Evolutionary conservation across 768 basidiomycete genomes (phyloP), one percentile per base, ranked within the genome.

Genomic region (Krasilnikovozyma curviuscula): DNA sequence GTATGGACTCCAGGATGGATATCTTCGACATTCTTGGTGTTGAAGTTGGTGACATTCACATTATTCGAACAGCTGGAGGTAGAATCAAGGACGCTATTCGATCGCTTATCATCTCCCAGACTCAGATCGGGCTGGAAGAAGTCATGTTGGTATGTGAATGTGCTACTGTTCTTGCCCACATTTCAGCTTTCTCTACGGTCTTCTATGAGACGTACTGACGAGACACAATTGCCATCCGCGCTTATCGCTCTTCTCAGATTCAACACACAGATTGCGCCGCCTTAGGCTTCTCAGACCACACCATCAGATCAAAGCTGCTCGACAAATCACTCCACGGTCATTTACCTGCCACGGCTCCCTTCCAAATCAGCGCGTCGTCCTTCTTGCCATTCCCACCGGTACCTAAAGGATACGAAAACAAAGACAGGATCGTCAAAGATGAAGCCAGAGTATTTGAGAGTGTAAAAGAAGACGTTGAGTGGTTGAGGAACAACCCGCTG

Each of bases 221-320:
- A n/a, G n/a, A n/a, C n/a, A n/a, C n/a, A n/a, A n/a, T n/a, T n/a
- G n/a, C n/a, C n/a, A n/a, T n/a, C n/a, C n/a, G n/a, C n/a, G n/a
- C n/a, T n/a, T n/a, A n/a, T n/a, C n/a, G n/a, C n/a, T n/a, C n/a
- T n/a, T n/a, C n/a, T 1, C 19, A 52, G 50, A 52, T 52, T 29
- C 50, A 52, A 30, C 50, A 52, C 33, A 52, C 50, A 50, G 50
- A 52, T 40, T 52, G 50, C 44, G 50, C 50, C 25, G 50, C 50
- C 27, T 38, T 52, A 5, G 48, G 45, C 33, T 52, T 52, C 50
- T 41, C 50, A 21, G 50, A 52, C 33, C 30, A 16, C 24, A 46
- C 50, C 25, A 40, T 52, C 29, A 39, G 50, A 9, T 30, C 39
- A 19, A 47, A 46, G 23, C 40, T 52, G 23, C 50, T 52, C 14